A percentile compares a stretch with the other conserved stretches of the same genome.
These are phyloP conservation scores for Ustilago nuda DNA, from an alignment of 1,284 basidiomycete species.

Conservation along the genomic window DNA sequence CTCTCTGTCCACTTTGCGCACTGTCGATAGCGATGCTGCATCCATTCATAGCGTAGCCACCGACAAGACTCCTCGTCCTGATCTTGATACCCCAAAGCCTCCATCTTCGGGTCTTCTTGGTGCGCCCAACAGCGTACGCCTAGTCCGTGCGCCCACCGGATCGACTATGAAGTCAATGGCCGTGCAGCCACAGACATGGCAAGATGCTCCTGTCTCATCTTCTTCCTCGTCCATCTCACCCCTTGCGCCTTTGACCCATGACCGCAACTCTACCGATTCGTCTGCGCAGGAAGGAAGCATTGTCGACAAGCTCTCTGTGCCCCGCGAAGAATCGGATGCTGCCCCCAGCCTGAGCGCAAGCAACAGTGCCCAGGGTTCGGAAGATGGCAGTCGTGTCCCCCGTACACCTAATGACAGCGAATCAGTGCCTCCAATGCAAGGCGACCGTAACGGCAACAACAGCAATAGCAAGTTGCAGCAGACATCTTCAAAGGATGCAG, in stretches of 20 bases:
- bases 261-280: slow-evolving; percentile 26
- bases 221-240: slow-evolving; percentile 12
- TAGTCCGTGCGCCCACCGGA: slow-evolving; percentile 40
- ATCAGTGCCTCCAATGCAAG: slow-evolving; percentile 9
- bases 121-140: slow-evolving; percentile 9
- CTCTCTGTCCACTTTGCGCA: neutral
- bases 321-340: slow-evolving; percentile 45
- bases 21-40: slow-evolving; percentile 15
- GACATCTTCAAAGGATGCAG: neutral
- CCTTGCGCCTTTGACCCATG: slow-evolving; percentile 13
- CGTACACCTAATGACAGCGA: slow-evolving; percentile 47
- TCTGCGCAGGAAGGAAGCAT: slow-evolving; percentile 42
- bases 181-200: slow-evolving; percentile 39
- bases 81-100: slow-evolving; percentile 1
- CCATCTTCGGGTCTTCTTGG: slow-evolving; percentile 5
- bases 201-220: slow-evolving; percentile 13
- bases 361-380: slow-evolving; percentile 46
- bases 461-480: slow-evolving; percentile 14
- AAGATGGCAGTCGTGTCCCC: slow-evolving; percentile 43
- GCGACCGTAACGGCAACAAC: slow-evolving; percentile 2
- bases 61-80: slow-evolving; percentile 28
- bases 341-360: slow-evolving; percentile 41
- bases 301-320: slow-evolving; percentile 41
- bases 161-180: slow-evolving; percentile 49
- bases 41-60: slow-evolving; percentile 33